Base-by-base conservation (phyloP, 257 asterid species). In the Datura wrightii region DNA sequence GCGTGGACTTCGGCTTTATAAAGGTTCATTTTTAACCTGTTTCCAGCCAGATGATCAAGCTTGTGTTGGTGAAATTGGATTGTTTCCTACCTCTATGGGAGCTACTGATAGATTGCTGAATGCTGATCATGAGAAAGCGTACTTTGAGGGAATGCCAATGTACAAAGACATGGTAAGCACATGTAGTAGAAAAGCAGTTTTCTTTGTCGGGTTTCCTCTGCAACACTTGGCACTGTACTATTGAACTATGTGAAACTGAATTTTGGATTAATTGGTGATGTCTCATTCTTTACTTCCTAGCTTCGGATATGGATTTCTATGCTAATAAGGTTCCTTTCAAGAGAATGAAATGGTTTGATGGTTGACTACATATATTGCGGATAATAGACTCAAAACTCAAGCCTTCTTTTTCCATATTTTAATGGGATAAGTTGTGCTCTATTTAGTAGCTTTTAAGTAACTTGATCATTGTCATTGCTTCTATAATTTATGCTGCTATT, bases 91-190 rank as follows among this genome's bases (percentile, higher is more conserved):
- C 67, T 86, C 90, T 87, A 88, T 96, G 95, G 99, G 99, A 54
- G 97, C 96, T 53, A 89, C 94, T 31, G 95, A 94, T 87, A 90
- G 92, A 83, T 83, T 96, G 89, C 91, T 94, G 70, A 96, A 96
- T 87, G 99, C 98, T 82, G 94, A 94, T 86, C 97, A 96, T 52
- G 96, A 93, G 31, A 90, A 93, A 86, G 94, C 94, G 71, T 96
- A 96, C 89, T 96, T 94, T 88, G 91, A 92, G 92, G 98, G 94
- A 55, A 96, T 96, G 99, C 98, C 99, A 0, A 85, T 71, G 39
- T 91, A 90, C 91, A 91, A 90, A 86, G 99, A 98, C 87, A 90
- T 67, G 96, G 99, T 96, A 90, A 65, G 6, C 60, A 13, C 59
- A 31, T 48, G 62, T 74, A 24, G 4, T 24, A 76, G 60, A 50